phyloP scores from a whole-genome alignment of 768 basidiomycete species.

The Tulasnella sp. region DNA sequence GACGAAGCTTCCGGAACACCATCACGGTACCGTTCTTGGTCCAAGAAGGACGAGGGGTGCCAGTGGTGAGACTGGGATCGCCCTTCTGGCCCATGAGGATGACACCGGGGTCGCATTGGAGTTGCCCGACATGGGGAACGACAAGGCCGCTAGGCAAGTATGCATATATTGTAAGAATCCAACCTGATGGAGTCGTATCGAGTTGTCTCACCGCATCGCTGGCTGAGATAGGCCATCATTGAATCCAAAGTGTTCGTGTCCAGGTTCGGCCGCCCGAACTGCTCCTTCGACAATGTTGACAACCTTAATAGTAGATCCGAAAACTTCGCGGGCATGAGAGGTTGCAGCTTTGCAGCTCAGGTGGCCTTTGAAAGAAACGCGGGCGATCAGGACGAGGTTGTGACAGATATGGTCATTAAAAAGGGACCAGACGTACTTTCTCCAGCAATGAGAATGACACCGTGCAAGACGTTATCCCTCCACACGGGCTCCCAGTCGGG shows the following conservation, averaged over 20 bases:
- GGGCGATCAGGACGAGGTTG: no score
- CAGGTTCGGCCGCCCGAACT: background rate
- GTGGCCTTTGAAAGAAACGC: background rate
- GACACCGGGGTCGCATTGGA: slow-evolving; percentile 8
- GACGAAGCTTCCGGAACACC: slow-evolving; percentile 15
- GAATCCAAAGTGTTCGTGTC: slow-evolving; percentile 15
- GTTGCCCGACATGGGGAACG: slow-evolving; percentile 6
- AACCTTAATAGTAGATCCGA: slow-evolving; percentile 2
- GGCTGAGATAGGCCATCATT: slow-evolving; percentile 12
- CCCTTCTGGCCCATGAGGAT: slow-evolving; percentile 15
- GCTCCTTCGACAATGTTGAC: background rate
- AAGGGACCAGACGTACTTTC: slow-evolving; percentile 4
- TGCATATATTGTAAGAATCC: no score
- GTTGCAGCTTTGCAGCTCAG: background rate
- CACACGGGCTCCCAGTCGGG: background rate
- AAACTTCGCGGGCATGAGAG: background rate
- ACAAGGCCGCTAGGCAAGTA: background rate
- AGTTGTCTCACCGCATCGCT: background rate
- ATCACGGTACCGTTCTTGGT: slow-evolving; percentile 6
- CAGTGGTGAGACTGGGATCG: background rate
- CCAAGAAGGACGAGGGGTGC: background rate
- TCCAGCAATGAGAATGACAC: slow-evolving; percentile 4
- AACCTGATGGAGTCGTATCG: no score
- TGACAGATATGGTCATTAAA: background rate
- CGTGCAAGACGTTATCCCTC: slow-evolving; percentile 7